Evolutionary conservation across 2,329 filamentous ascomycete species (phyloP).

Genomic region (Verticillium tricorpus): DNA sequence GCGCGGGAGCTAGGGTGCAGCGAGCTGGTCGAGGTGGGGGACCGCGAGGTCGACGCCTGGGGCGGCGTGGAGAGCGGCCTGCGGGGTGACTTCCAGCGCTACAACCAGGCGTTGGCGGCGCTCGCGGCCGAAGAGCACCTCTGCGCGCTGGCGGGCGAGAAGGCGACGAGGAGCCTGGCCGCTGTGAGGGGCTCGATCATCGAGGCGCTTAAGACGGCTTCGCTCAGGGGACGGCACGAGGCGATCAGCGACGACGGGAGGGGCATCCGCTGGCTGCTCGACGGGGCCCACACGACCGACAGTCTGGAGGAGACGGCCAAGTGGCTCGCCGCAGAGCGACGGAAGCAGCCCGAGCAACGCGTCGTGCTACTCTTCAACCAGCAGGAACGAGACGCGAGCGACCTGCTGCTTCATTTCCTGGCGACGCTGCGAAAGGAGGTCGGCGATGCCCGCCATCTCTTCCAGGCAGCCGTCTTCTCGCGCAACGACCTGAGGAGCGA

Average conservation of each 20-base stretch:
- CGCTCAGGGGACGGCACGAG: conserved; percentile 75
- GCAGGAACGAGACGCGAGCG: conserved; percentile 72
- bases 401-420: conserved; percentile 44
- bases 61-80: conserved; percentile 19
- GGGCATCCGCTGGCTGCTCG: conserved; percentile 68
- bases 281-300: conserved; percentile 84
- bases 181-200: conserved; percentile 50
- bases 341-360: conserved; percentile 13
- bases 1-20: conserved; percentile 38
- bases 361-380: conserved; percentile 84
- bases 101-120: conserved; percentile 50
- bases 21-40: conserved; percentile 30
- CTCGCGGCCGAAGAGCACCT: conserved; percentile 32
- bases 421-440: conserved; percentile 57
- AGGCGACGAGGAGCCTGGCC: conserved; percentile 37
- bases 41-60: conserved; percentile 5
- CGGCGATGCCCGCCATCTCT: conserved; percentile 21
- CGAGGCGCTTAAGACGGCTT: conserved; percentile 61
- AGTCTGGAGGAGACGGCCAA: conserved; percentile 70
- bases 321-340: conserved; percentile 61
- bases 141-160: conserved; percentile 30
- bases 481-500: not conserved
- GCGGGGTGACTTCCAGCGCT: conserved; percentile 53
- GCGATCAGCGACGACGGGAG: conserved; percentile 42
- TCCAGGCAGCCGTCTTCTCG: not conserved